A percentile compares a stretch with the other conserved stretches of the same genome.
phyloP scores from a whole-genome alignment of 345 rosid species.

The Bretschneidera sinensis region DNA sequence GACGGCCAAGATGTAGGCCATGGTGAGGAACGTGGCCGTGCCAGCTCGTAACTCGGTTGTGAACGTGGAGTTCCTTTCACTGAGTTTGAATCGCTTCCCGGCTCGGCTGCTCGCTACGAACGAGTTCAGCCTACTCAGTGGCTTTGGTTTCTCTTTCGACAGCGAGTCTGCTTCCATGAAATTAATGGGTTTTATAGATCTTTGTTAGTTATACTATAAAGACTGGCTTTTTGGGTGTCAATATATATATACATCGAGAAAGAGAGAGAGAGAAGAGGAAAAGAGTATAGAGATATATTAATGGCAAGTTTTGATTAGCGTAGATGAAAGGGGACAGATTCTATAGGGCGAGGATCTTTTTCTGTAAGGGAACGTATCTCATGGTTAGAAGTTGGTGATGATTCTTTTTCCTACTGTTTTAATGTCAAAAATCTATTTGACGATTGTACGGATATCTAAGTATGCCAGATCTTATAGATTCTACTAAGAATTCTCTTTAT shows the following conservation, averaged over 20 bases:
- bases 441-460: too few species aligned
- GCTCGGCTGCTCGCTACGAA: conserved; percentile 41
- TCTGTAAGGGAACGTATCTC: conserved; percentile 11
- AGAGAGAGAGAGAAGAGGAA: too few species aligned
- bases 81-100: conserved; percentile 73
- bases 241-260: not conserved
- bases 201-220: not conserved
- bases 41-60: conserved; percentile 97
- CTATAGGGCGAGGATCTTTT: conserved; percentile 16
- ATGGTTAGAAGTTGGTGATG: not conserved
- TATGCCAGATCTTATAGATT: too few species aligned
- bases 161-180: conserved; percentile 18
- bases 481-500: too few species aligned
- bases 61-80: conserved; percentile 71
- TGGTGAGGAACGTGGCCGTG: conserved; percentile 88
- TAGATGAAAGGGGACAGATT: conserved; percentile 12
- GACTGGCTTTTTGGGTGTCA: not conserved
- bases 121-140: conserved; percentile 52
- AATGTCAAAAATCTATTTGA: too few species aligned
- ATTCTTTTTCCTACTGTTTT: too few species aligned
- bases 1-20: conserved; percentile 97
- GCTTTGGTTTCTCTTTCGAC: conserved; percentile 19
- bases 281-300: too few species aligned
- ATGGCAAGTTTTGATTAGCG: conserved; percentile 6
- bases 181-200: not conserved